Conservation (phyloP, 495 filamentous ascomycete species). For the Penicillium bialowiezense region DNA sequence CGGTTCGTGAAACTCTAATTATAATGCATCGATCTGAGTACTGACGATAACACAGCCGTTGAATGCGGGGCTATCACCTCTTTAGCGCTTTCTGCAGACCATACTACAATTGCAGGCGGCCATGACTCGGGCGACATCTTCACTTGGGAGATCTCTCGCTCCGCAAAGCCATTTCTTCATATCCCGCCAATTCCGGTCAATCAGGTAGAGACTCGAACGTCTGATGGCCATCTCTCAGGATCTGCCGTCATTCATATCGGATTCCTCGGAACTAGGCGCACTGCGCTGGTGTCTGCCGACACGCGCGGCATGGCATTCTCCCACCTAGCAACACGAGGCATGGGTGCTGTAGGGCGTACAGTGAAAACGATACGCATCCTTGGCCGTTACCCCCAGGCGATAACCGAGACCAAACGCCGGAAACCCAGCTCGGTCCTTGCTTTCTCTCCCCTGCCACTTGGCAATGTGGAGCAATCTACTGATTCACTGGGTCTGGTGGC, state of each 20-base stretch:
- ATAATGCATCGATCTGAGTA: neutral
- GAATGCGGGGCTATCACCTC: slow-evolving; percentile 88
- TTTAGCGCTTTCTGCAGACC: slow-evolving; percentile 88
- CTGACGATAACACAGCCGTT: slow-evolving; percentile 55
- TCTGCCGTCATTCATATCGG: slow-evolving; percentile 81
- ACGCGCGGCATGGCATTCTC: slow-evolving; percentile 97
- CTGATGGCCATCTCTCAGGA: slow-evolving; percentile 79
- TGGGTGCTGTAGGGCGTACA: slow-evolving; percentile 77
- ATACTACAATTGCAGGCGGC: slow-evolving; percentile 84
- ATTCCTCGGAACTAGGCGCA: slow-evolving; percentile 93
- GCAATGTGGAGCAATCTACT: slow-evolving; percentile 84
- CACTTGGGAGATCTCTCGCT: slow-evolving; percentile 86
- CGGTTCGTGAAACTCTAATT: slow-evolving; percentile 41
- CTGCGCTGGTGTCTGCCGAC: slow-evolving; percentile 96
- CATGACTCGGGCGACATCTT: slow-evolving; percentile 92
- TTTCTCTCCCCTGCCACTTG: slow-evolving; percentile 85
- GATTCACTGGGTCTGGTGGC: slow-evolving; percentile 90
- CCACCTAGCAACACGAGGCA: slow-evolving; percentile 87
- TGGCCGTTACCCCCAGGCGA: slow-evolving; percentile 76
- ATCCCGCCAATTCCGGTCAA: slow-evolving; percentile 71
- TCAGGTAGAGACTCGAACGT: slow-evolving; percentile 60
- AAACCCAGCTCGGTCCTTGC: slow-evolving; percentile 96
- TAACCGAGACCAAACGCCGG: slow-evolving; percentile 58
- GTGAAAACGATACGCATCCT: slow-evolving; percentile 89
- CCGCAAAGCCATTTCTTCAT: slow-evolving; percentile 81